Percentiles rank a stretch among this genome's conserved stretches.
Conservation (phyloP, 257 asterid genomes). For the Solanum ossicruentum region DNA sequence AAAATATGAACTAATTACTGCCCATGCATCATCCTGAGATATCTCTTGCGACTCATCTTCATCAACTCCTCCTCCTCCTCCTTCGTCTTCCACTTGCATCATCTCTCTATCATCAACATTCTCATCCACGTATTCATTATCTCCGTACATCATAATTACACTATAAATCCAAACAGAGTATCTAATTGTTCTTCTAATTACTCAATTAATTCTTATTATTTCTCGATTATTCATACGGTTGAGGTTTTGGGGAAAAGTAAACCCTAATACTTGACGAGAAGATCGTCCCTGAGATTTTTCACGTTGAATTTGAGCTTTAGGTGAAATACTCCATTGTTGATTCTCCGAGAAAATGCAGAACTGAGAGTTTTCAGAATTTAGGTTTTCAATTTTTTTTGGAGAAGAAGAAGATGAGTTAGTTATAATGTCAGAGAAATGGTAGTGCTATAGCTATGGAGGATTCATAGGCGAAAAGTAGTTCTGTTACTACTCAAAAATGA, state of each 20-base stretch:
- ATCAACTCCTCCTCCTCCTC: neutral
- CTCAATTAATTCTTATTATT: neutral
- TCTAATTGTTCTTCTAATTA: neutral
- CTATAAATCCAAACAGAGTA: neutral
- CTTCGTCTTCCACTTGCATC: neutral
- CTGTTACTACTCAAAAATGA: neutral
- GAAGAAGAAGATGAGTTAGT: neutral
- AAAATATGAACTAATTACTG: slow-evolving; percentile 89
- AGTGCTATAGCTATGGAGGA: neutral
- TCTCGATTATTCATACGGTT: neutral
- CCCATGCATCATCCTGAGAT: slow-evolving; percentile 97
- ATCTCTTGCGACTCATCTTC: slow-evolving; percentile 39
- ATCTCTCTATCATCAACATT: neutral
- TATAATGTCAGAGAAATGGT: neutral
- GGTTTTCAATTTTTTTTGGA: neutral
- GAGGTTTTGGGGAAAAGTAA: neutral
- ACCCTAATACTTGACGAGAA: neutral
- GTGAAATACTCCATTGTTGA: neutral
- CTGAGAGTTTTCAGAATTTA: neutral
- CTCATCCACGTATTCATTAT: neutral
- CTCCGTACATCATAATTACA: neutral
- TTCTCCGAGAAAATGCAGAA: neutral
- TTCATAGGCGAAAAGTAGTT: neutral
- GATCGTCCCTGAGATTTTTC: neutral
- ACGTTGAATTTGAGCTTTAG: neutral